Evolutionary conservation across 1,284 basidiomycete species (phyloP).

Genomic region (Irpex lacteus): DNA sequence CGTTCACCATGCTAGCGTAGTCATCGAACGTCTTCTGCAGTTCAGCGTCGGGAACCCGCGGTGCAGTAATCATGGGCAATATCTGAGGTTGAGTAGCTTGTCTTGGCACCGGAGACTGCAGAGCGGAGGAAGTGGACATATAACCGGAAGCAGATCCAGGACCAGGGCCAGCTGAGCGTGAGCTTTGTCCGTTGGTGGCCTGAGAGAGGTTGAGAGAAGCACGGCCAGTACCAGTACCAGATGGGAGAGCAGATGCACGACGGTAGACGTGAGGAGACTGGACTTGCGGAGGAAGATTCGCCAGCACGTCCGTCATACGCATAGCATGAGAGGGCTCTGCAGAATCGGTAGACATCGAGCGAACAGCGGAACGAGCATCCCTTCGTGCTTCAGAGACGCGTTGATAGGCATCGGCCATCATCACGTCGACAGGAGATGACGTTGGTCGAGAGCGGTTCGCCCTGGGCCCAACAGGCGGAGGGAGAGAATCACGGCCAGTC

Average conservation of each 20-base stretch:
- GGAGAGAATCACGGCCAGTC: slow-evolving; percentile 39
- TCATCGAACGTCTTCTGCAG: slow-evolving; percentile 43
- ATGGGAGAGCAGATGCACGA: neutral
- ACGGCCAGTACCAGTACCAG: slow-evolving; percentile 3
- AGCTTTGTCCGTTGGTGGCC: neutral
- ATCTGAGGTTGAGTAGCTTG: slow-evolving; percentile 17
- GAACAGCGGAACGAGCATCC: neutral
- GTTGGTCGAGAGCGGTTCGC: slow-evolving; percentile 33
- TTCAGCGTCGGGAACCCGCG: slow-evolving; percentile 37
- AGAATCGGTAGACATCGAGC: slow-evolving; percentile 3
- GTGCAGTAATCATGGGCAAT: slow-evolving; percentile 33
- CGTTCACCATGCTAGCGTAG: slow-evolving; percentile 41
- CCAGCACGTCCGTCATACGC: slow-evolving; percentile 12
- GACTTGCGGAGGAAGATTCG: slow-evolving; percentile 9
- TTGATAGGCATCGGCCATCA: slow-evolving; percentile 9
- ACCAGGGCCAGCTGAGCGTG: neutral
- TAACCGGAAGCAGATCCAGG: neutral
- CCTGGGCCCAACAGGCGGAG: slow-evolving; percentile 48
- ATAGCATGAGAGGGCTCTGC: slow-evolving; percentile 6
- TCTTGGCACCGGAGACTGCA: slow-evolving; percentile 24
- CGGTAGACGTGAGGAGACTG: slow-evolving; percentile 3
- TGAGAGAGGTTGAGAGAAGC: neutral
- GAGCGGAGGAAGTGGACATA: neutral
- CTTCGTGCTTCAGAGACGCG: neutral
- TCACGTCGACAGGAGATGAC: slow-evolving; percentile 24